Evolutionary conservation across 495 filamentous ascomycete genomes (phyloP), one percentile per base, ranked within the genome.

Genomic region (Penicillium argentinense): DNA sequence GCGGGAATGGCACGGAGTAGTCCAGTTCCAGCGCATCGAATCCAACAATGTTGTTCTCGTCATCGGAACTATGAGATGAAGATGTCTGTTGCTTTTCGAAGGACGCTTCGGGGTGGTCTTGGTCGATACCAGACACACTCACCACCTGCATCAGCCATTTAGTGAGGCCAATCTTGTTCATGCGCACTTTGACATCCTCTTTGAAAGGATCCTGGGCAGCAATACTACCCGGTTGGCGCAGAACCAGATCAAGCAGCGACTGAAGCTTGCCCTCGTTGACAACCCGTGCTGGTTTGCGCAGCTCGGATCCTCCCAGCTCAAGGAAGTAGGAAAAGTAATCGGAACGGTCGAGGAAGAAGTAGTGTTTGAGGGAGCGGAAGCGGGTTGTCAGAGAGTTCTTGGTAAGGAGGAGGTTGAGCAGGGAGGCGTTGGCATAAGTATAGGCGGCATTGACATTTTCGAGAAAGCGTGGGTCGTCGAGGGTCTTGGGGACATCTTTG

Each of bases 241-340:
- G 80, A 0, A 96, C 92, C 13, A 98, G 78, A 64, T 98, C 93
- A 4, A 98, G 82, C 6, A 98, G 76, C 3, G 90, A 96, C 62
- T 98, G 93, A 1, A 98, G 75, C 57, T 97, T 97, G 56, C 83
- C 81, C 26, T 88, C 86, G 57, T 98, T 98, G 61, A 97, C 91
- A 27, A 76, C 75, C 55, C 89, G 88, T 13, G 87, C 88, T 0
- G 87, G 86, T 60, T 97, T 97, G 54, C 85, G 82, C 21, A 98
- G 75, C 63, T 98, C 93, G 0, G 89, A 91, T 14, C 84, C 71
- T 36, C 86, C 82, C 0, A 98, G 83, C 54, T 98, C 93, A 38
- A 97, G 82, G 68, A 98, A 98, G 64, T 96, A 95, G 9, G 89
- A 86, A 69, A 98, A 98, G 67, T 96, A 98, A 60, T 98, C 93